Conservation (phyloP, 345 rosid genomes). For the Eucalyptus erythrocorys region DNA sequence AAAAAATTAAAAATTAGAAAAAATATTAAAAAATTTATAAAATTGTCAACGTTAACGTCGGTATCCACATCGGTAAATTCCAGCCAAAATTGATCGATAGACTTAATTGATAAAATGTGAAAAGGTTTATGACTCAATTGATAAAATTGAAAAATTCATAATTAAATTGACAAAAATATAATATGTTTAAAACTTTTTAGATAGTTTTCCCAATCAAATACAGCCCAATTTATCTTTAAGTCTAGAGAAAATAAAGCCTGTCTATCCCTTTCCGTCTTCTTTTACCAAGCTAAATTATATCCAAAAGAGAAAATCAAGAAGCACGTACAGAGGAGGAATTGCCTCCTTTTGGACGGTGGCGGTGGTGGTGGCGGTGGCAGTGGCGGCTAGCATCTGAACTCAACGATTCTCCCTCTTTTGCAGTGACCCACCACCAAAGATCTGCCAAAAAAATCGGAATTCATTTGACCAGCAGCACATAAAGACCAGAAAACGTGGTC, state of each 20-base stretch:
- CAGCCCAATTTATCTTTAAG: background rate
- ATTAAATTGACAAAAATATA: fast-evolving
- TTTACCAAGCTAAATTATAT: background rate
- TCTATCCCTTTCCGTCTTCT: too few species aligned
- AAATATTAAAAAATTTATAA: too few species aligned
- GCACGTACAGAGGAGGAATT: background rate
- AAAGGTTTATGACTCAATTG: too few species aligned
- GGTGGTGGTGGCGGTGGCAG: too few species aligned
- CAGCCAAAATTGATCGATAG: too few species aligned
- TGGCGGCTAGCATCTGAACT: background rate
- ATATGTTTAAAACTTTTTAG: too few species aligned
- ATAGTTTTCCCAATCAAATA: background rate
- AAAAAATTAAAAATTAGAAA: too few species aligned
- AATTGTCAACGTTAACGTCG: too few species aligned
- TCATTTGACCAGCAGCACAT: background rate
- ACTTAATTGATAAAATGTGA: too few species aligned
- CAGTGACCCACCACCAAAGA: background rate
- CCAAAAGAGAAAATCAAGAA: background rate
- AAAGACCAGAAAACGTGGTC: background rate
- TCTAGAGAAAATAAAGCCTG: too few species aligned
- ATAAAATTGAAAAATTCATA: fast-evolving
- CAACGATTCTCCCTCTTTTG: background rate
- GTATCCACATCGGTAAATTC: too few species aligned
- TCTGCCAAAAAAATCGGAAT: background rate
- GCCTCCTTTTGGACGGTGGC: background rate